Percentiles rank a stretch among this genome's conserved stretches.
phyloP scores from a whole-genome alignment of 768 basidiomycete species.

The Suillus subalutaceus region DNA sequence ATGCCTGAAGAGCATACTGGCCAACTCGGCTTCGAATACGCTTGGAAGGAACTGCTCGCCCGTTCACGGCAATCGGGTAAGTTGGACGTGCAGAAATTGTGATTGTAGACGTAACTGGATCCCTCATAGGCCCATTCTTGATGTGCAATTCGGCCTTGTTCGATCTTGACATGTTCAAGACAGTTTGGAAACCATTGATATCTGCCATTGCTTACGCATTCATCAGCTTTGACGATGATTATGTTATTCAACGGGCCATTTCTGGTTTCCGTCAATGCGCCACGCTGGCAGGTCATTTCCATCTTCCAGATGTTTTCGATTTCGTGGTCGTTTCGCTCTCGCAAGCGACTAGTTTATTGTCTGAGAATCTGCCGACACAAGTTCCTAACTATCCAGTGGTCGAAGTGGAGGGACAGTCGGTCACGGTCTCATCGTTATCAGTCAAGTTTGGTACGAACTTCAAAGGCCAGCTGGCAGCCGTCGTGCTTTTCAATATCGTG shows the following conservation, averaged over 20 bases:
- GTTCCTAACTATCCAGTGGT: constrained; percentile 87
- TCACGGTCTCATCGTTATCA: constrained; percentile 91
- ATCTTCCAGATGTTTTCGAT: constrained; percentile 94
- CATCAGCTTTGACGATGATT: constrained; percentile 95
- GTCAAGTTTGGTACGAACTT: constrained; percentile 95
- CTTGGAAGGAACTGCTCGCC: constrained; percentile 93
- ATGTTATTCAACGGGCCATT: constrained; percentile 92
- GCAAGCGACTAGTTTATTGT: constrained; percentile 85
- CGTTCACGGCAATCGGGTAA: constrained; percentile 81
- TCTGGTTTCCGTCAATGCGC: constrained; percentile 98
- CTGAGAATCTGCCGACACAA: constrained; percentile 67
- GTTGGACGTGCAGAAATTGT: constrained; percentile 22
- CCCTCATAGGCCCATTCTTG: constrained; percentile 52
- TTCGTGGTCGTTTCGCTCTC: constrained; percentile 93
- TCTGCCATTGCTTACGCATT: constrained; percentile 97
- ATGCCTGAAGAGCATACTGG: constrained; percentile 98
- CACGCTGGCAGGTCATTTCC: constrained; percentile 86
- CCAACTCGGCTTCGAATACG: constrained; percentile 96
- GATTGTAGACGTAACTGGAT: constrained; percentile 37
- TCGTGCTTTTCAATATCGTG: constrained; percentile 96
- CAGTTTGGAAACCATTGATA: constrained; percentile 91
- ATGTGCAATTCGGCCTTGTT: constrained; percentile 79
- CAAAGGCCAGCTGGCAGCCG: constrained; percentile 93
- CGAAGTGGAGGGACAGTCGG: constrained; percentile 84
- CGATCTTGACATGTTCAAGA: constrained; percentile 91